phyloP scores from a whole-genome alignment of 371 early-diverging fungal species.

The Gilbertella persicaria region DNA sequence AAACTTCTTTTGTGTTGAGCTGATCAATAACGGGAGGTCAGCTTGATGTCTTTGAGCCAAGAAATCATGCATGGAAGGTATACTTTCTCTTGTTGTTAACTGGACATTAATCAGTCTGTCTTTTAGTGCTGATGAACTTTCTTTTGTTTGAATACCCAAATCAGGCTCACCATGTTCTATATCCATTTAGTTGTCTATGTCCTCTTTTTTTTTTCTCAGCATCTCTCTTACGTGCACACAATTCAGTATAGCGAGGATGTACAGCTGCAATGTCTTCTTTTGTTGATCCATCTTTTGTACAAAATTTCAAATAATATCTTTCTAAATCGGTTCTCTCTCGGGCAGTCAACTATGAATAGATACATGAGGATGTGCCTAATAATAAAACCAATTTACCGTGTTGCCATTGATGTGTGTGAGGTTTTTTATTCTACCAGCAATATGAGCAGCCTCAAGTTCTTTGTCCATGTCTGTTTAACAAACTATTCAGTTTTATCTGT shows the following conservation, averaged over 20 bases:
- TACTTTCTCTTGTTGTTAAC: constrained; percentile 16
- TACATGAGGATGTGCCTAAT: background rate
- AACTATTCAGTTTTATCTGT: background rate
- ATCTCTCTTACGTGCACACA: constrained; percentile 47
- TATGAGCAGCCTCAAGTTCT: constrained; percentile 29
- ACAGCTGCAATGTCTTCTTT: constrained; percentile 34
- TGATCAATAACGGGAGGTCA: constrained; percentile 24
- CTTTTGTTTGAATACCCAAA: constrained; percentile 30
- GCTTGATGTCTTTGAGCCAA: constrained; percentile 9
- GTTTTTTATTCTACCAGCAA: constrained; percentile 39
- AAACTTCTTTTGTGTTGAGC: constrained; percentile 46
- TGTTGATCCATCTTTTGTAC: constrained; percentile 41
- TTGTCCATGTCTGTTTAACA: constrained; percentile 17
- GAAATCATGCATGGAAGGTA: background rate
- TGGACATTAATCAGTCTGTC: constrained; percentile 59
- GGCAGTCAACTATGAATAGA: constrained; percentile 35
- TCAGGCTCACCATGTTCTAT: constrained; percentile 59
- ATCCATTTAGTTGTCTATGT: background rate
- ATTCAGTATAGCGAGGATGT: constrained; percentile 61
- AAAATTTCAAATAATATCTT: constrained; percentile 68
- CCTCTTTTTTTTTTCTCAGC: background rate
- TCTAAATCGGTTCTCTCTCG: constrained; percentile 71
- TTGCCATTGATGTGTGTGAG: constrained; percentile 39
- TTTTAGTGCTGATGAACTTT: constrained; percentile 55
- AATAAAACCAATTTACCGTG: constrained; percentile 28